Base-by-base conservation (phyloP, 2,329 filamentous ascomycete species). In the Alternaria hordeiaustralica region DNA sequence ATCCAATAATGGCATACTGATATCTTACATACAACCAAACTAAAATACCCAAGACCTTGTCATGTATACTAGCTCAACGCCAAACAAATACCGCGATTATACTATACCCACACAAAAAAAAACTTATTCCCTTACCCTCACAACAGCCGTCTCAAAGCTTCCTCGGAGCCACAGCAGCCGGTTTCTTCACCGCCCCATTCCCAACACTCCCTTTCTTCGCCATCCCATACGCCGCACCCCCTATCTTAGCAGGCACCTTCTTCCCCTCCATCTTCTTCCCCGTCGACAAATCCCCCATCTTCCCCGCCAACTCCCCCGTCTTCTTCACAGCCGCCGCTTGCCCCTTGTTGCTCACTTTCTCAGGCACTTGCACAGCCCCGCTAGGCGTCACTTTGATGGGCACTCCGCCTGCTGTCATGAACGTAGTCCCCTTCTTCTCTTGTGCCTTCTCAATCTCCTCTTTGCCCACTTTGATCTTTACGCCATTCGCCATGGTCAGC, bases 391-490 rank as follows among this genome's bases (percentile, higher is more conserved):
- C 64, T 44, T 77, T 79, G 55, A 79, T 78, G 1, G 76, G 76
- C 28, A 79, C 64, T 0, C 77, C 77, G 8, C 70, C 68, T 5
- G 75, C 60, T 1, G 75, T 79, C 66, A 78, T 71, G 13, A 75
- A 50, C 1, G 69, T 75, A 3, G 60, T 47, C 0, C 72, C 74
- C 51, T 71, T 75, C 43, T 74, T 75, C 47, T 71, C 61, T 41
- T 75, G 69, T 15, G 76, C 76, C 20, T 75, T 69, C 54, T 79
- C 77, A 10, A 77, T 71, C 5, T 79, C 76, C 2, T 75, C 68
- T 33, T 77, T 76, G 9, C 68, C 73, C 2, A 79, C 57, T n/a
- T 72, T 75, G 51, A 80, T 71, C 11, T 64, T 65, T 8, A 77
- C 63, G 0, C 78, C 78, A 20, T 72, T 75, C 9, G 72, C 71